These are phyloP conservation scores for Emergomyces africanus DNA, from an alignment of 2,329 filamentous ascomycete genomes.

Conservation along the genomic window DNA sequence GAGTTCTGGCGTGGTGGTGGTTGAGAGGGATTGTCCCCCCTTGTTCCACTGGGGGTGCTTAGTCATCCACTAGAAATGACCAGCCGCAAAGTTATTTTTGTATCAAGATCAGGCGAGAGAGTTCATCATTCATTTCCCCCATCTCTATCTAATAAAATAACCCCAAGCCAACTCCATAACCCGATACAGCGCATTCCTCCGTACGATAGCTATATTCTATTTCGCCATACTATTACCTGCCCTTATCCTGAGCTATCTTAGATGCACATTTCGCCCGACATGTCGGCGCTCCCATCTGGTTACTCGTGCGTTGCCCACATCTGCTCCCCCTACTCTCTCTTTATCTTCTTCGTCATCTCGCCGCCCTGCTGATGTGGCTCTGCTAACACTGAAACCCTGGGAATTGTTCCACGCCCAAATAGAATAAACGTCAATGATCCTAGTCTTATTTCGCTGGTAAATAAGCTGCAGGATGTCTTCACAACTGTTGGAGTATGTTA, in stretches of 20 bases:
- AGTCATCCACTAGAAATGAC: background rate
- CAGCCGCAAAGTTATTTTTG: background rate
- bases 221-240: background rate
- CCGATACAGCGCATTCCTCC: background rate
- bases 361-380: conserved; percentile 12
- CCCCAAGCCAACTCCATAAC: background rate
- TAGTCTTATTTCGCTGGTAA: conserved; percentile 68
- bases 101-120: background rate
- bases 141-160: too few relatives aligned
- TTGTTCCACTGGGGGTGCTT: too few relatives aligned
- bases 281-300: conserved; percentile 31
- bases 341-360: background rate
- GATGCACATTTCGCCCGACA: conserved; percentile 21
- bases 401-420: conserved; percentile 10
- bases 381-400: background rate
- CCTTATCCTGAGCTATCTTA: background rate
- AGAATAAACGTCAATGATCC: conserved; percentile 64
- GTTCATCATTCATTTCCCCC: background rate
- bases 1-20: too few relatives aligned
- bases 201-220: background rate
- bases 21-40: too few relatives aligned
- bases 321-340: conserved; percentile 2
- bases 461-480: conserved; percentile 99
- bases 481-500: conserved; percentile 73
- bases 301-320: conserved; percentile 31